Evolutionary conservation across 257 asterid species (phyloP).

Genomic region (Thymus mandschuricus): DNA sequence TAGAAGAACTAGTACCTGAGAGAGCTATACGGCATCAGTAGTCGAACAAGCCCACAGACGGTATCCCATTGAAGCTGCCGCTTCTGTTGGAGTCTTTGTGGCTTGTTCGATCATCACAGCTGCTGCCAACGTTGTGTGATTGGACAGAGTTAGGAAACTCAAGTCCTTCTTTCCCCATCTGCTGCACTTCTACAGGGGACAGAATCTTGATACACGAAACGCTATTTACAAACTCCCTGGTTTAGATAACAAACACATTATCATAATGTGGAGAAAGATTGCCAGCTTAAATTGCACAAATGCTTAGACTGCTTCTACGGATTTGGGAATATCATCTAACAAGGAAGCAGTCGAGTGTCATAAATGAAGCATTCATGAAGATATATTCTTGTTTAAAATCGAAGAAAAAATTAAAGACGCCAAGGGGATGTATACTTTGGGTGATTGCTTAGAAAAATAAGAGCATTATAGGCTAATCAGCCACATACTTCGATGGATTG

Average conservation of each 20-base stretch:
- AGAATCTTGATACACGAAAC: slow-evolving; percentile 90
- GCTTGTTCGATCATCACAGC: slow-evolving; percentile 50
- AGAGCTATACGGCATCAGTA: slow-evolving; percentile 46
- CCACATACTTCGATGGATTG: no score
- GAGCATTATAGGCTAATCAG: no score
- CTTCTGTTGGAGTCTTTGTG: slow-evolving; percentile 49
- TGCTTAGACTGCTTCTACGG: not conserved
- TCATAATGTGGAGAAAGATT: slow-evolving; percentile 41
- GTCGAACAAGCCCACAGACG: slow-evolving; percentile 74
- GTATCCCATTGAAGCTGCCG: slow-evolving; percentile 59
- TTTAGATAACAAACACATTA: slow-evolving; percentile 29
- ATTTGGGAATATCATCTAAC: not conserved
- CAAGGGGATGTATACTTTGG: no score
- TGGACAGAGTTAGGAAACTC: slow-evolving; percentile 56
- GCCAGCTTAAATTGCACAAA: not conserved
- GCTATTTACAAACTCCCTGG: slow-evolving; percentile 88
- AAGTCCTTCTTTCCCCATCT: slow-evolving; percentile 82
- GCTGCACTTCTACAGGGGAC: slow-evolving; percentile 87
- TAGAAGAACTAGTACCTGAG: not conserved
- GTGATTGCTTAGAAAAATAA: no score
- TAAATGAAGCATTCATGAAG: not conserved
- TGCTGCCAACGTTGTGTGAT: slow-evolving; percentile 40
- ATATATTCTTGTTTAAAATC: not conserved
- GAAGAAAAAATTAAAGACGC: no score
- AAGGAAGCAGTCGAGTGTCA: not conserved